Evolutionary conservation across 768 basidiomycete species (phyloP).

Genomic region (Porphyrellus cyaneotinctus): DNA sequence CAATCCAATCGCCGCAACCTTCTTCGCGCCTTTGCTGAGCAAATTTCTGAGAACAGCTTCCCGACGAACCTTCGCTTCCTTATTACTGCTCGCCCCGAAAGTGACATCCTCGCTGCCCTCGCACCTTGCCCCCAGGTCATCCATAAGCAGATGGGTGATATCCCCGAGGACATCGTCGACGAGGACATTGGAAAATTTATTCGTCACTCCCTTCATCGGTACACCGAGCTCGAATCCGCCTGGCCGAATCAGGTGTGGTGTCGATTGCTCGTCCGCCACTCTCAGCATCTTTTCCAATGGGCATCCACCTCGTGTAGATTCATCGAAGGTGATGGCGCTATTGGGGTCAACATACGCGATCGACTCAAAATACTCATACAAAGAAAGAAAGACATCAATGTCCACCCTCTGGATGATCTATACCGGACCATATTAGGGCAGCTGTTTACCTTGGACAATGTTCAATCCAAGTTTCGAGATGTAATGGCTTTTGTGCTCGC

Average conservation of each 20-base stretch:
- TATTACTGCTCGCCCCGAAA: slow-evolving; percentile 27
- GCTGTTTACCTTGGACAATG: slow-evolving; percentile 7
- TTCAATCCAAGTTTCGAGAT: slow-evolving; percentile 15
- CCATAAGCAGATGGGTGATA: slow-evolving; percentile 15
- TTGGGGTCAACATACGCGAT: slow-evolving; percentile 11
- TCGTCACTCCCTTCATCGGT: slow-evolving; percentile 7
- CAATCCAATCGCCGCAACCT: slow-evolving; percentile 14
- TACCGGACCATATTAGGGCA: slow-evolving; percentile 19
- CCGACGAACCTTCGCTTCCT: slow-evolving; percentile 26
- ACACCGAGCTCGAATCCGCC: slow-evolving; percentile 10
- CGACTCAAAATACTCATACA: slow-evolving; percentile 13
- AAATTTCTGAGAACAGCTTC: slow-evolving; percentile 9
- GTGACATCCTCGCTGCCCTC: slow-evolving; percentile 16
- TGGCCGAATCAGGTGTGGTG: slow-evolving; percentile 23
- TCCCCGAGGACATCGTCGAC: slow-evolving; percentile 12
- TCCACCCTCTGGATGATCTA: slow-evolving; percentile 18
- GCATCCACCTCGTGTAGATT: slow-evolving; percentile 29
- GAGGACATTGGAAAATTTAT: slow-evolving; percentile 16
- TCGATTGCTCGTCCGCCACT: slow-evolving; percentile 18
- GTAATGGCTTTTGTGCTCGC: slow-evolving; percentile 18
- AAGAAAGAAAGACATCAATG: not conserved
- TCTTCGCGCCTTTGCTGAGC: slow-evolving; percentile 16
- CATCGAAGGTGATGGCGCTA: slow-evolving; percentile 19
- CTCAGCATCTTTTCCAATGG: slow-evolving; percentile 34
- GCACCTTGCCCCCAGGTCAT: slow-evolving; percentile 1